Conservation (phyloP, 2,329 filamentous ascomycete genomes). For the Penicillium corylophilum region DNA sequence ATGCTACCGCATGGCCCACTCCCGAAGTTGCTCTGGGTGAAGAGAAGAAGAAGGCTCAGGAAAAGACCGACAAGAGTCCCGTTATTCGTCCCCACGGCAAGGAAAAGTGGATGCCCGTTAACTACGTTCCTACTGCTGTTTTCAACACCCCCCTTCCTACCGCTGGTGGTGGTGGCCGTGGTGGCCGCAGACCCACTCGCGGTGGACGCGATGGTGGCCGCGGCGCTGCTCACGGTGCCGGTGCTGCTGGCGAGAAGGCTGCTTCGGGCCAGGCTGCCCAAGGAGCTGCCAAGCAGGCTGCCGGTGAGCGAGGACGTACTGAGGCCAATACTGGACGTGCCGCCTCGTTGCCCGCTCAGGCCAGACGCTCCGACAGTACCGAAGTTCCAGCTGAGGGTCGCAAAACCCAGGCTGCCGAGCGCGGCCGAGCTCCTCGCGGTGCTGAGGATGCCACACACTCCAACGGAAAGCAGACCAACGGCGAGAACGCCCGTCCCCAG, state of each 20-base stretch:
- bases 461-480: constrained; percentile 30
- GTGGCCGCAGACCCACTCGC: constrained; percentile 57
- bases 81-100: constrained; percentile 62
- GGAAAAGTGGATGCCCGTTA: constrained; percentile 80
- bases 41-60: constrained; percentile 68
- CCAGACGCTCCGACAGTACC: constrained; percentile 36
- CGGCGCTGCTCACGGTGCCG: constrained; percentile 39
- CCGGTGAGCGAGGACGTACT: constrained; percentile 36
- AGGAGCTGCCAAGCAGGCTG: constrained; percentile 30
- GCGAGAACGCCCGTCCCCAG: constrained; percentile 32
- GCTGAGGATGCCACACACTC: constrained; percentile 28
- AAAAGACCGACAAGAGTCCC: constrained; percentile 61
- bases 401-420: constrained; percentile 34
- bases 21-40: constrained; percentile 77
- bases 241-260: constrained; percentile 35
- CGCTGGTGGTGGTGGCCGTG: constrained; percentile 48
- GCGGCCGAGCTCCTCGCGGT: constrained; percentile 32
- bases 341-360: constrained; percentile 41
- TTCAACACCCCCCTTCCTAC: constrained; percentile 75
- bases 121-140: constrained; percentile 78
- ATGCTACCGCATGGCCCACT: constrained; percentile 84
- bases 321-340: constrained; percentile 39
- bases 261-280: constrained; percentile 29
- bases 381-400: constrained; percentile 34
- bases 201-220: constrained; percentile 54